These are phyloP conservation scores for Colletotrichum chlorophyti DNA, from an alignment of 2,329 filamentous ascomycete genomes.

Conservation along the genomic window DNA sequence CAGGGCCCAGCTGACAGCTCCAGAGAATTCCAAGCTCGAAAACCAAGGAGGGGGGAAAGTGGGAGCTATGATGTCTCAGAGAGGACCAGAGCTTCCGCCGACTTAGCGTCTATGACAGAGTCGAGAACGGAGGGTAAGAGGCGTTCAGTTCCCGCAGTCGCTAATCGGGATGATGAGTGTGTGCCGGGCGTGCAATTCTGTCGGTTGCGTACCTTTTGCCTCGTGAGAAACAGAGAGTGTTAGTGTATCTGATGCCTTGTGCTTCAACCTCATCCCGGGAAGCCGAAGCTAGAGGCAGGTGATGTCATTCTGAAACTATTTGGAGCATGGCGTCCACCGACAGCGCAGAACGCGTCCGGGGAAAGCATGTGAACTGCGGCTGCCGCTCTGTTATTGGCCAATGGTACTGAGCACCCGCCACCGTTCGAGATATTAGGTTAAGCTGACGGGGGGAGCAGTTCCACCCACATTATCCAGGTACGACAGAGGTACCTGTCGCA, in stretches of 20 bases:
- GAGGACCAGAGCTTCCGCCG: background rate
- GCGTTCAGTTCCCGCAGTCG: background rate
- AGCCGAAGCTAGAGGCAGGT: slow-evolving; percentile 22
- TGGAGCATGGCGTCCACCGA: slow-evolving; percentile 7
- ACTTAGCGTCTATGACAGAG: background rate
- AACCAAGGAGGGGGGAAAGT: background rate
- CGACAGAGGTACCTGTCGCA: background rate
- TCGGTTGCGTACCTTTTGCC: background rate
- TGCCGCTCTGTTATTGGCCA: slow-evolving; percentile 13
- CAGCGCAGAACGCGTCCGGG: slow-evolving; percentile 3
- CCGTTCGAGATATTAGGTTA: background rate
- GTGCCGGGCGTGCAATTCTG: too few species aligned
- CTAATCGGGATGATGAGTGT: background rate
- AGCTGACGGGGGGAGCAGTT: background rate
- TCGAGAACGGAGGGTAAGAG: background rate
- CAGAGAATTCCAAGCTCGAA: background rate
- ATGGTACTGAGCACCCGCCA: background rate
- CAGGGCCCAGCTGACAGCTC: background rate
- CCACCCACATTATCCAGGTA: background rate
- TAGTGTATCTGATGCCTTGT: slow-evolving; percentile 1
- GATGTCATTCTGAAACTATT: slow-evolving; percentile 30
- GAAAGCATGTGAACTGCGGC: slow-evolving; percentile 26
- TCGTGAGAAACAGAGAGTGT: background rate
- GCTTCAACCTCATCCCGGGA: slow-evolving; percentile 2
- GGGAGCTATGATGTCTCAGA: slow-evolving; percentile 19